These are phyloP conservation scores for Solanum chacoense DNA, from an alignment of 305 asterid species.

Conservation along the genomic window DNA sequence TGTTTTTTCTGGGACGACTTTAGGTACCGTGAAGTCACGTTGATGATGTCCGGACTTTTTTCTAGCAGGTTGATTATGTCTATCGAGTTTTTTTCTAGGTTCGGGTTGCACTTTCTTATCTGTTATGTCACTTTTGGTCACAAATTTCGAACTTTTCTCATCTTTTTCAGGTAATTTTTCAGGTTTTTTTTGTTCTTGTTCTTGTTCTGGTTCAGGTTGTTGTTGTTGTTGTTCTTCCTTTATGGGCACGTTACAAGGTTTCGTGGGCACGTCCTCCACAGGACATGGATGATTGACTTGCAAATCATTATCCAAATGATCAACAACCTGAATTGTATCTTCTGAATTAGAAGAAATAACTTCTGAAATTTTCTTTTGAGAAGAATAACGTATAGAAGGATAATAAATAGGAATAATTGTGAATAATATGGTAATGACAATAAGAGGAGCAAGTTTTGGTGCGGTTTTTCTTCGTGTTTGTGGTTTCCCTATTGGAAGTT, in stretches of 20 bases:
- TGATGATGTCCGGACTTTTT: conserved; percentile 4
- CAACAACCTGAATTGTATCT: neutral
- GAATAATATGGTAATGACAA: conserved; percentile 17
- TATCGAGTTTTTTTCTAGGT: neutral
- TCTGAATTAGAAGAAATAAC: neutral
- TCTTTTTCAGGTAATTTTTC: neutral
- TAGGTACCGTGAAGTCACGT: neutral
- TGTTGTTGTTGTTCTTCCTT: neutral
- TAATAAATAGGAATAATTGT: conserved; percentile 23
- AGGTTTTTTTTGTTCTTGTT: neutral
- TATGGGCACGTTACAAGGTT: neutral
- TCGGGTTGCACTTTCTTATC: neutral
- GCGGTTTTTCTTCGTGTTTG: conserved; percentile 19
- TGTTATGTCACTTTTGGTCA: neutral
- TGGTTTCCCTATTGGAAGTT: conserved; percentile 22
- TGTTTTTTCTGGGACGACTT: neutral
- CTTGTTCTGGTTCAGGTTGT: neutral
- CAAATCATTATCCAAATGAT: neutral
- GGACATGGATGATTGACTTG: neutral
- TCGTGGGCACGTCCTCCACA: neutral
- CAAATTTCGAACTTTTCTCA: neutral
- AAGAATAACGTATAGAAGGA: conserved; percentile 12
- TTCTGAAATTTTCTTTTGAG: conserved; percentile 12
- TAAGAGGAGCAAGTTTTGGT: conserved; percentile 17
- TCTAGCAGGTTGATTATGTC: neutral